These are phyloP conservation scores for Sporobolomyces roseus DNA, from an alignment of 768 basidiomycete genomes.

Conservation along the genomic window DNA sequence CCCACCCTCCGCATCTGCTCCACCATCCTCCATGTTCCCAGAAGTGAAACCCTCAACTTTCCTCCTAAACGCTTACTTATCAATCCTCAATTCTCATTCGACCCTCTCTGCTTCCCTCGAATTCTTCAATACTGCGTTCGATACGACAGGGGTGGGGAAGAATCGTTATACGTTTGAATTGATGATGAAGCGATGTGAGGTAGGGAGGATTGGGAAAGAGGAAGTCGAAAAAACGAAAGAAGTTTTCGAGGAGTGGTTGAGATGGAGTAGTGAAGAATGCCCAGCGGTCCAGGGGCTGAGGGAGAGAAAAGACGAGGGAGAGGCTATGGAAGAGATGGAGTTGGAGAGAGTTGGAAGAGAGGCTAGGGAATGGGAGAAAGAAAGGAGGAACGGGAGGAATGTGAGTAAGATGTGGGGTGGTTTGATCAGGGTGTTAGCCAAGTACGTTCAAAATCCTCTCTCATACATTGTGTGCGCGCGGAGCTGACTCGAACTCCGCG, in stretches of 20 bases:
- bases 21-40: slow-evolving; percentile 29
- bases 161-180: slow-evolving; percentile 62
- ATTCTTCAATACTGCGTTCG: slow-evolving; percentile 58
- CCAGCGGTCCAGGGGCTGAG: background rate
- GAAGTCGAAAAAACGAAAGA: slow-evolving; percentile 59
- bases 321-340: background rate
- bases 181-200: slow-evolving; percentile 64
- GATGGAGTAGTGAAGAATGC: slow-evolving; percentile 19
- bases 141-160: slow-evolving; percentile 51
- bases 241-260: slow-evolving; percentile 65
- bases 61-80: slow-evolving; percentile 74
- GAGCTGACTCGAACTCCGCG: background rate
- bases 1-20: background rate
- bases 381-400: slow-evolving; percentile 21
- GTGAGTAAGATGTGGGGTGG: slow-evolving; percentile 34
- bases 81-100: slow-evolving; percentile 65
- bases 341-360: background rate
- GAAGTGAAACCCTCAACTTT: slow-evolving; percentile 60
- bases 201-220: slow-evolving; percentile 51
- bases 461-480: background rate
- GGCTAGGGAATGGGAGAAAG: slow-evolving; percentile 6
- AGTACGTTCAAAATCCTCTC: slow-evolving; percentile 15
- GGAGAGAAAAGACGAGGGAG: background rate
- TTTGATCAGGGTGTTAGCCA: slow-evolving; percentile 25
- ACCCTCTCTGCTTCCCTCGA: slow-evolving; percentile 55